These are phyloP conservation scores for Hydrangea macrophylla DNA, from an alignment of 148 eudicot genomes.

Conservation along the genomic window DNA sequence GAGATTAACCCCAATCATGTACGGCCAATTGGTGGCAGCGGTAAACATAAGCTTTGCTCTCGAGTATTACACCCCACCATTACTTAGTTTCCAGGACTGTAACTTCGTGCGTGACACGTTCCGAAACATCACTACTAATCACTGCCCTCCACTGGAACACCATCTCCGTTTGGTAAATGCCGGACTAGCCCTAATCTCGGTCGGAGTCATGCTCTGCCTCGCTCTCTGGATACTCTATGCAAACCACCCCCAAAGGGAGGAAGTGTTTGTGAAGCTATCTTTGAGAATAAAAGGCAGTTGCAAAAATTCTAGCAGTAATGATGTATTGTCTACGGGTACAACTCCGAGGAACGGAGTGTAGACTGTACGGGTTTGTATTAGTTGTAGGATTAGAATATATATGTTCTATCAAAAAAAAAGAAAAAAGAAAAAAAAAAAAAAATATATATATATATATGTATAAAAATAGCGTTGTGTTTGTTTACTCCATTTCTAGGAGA, in stretches of 20 bases:
- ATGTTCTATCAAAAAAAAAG: too few species aligned
- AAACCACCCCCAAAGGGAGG: constrained; percentile 98
- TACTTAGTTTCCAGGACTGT: constrained; percentile 81
- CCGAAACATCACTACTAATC: constrained; percentile 48
- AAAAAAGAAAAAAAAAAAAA: too few species aligned
- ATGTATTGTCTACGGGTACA: constrained; percentile 17
- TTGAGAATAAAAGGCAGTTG: constrained; percentile 31
- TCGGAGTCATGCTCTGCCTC: constrained; percentile 89
- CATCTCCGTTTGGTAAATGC: constrained; percentile 57
- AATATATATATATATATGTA: neutral
- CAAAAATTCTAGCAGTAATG: constrained; percentile 16
- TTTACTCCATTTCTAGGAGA: neutral
- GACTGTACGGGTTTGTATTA: too few species aligned
- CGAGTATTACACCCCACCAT: constrained; percentile 67
- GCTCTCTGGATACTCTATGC: constrained; percentile 79
- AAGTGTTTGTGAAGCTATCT: constrained; percentile 62
- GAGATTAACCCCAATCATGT: constrained; percentile 75
- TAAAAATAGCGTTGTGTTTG: constrained; percentile 9
- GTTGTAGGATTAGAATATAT: too few species aligned
- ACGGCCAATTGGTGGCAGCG: constrained; percentile 55
- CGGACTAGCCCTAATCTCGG: constrained; percentile 73
- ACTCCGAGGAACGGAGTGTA: constrained; percentile 45
- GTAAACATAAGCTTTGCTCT: constrained; percentile 78
- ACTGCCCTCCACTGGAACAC: constrained; percentile 69
- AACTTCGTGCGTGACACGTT: constrained; percentile 79